A percentile compares a stretch with the other conserved stretches of the same genome.
Evolutionary conservation across 2,329 filamentous ascomycete species (phyloP).

Genomic region (Fusarium gaditjirri): DNA sequence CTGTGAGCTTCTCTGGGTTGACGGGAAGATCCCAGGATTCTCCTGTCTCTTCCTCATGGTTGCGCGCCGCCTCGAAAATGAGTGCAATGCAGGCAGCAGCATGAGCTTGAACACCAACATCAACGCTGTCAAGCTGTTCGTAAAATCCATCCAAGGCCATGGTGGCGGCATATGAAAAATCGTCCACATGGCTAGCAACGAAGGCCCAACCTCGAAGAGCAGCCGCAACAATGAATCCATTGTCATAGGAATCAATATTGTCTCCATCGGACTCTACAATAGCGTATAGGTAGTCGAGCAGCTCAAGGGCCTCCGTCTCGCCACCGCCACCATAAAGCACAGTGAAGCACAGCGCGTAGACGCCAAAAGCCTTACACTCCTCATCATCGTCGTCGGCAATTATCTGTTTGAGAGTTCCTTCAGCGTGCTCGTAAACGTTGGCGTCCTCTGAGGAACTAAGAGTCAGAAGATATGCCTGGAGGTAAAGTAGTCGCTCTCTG

Average conservation of each 20-base stretch:
- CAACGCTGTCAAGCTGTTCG: constrained; percentile 83
- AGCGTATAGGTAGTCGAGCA: constrained; percentile 80
- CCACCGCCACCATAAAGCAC: constrained; percentile 81
- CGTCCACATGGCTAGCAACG: constrained; percentile 79
- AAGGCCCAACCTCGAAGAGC: constrained; percentile 84
- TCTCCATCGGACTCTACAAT: constrained; percentile 84
- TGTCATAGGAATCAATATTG: constrained; percentile 76
- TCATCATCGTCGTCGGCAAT: constrained; percentile 68
- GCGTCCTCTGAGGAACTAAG: constrained; percentile 73
- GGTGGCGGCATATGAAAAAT: constrained; percentile 76
- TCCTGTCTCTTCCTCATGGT: constrained; percentile 60
- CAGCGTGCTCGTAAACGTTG: constrained; percentile 47
- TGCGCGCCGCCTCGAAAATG: constrained; percentile 76
- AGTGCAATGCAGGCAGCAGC: constrained; percentile 85
- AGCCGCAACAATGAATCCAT: constrained; percentile 75
- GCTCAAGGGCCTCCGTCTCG: constrained; percentile 73
- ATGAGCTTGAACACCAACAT: constrained; percentile 78
- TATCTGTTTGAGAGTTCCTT: constrained; percentile 50
- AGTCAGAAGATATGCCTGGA: constrained; percentile 78
- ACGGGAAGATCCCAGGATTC: constrained; percentile 62
- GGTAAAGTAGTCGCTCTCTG: constrained; percentile 74
- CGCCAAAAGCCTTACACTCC: constrained; percentile 72
- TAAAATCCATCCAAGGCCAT: constrained; percentile 82
- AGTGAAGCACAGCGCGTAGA: constrained; percentile 78
- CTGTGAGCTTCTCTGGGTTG: constrained; percentile 60